Conservation (phyloP, 2,329 filamentous ascomycete genomes). For the Colletotrichum paranaense region DNA sequence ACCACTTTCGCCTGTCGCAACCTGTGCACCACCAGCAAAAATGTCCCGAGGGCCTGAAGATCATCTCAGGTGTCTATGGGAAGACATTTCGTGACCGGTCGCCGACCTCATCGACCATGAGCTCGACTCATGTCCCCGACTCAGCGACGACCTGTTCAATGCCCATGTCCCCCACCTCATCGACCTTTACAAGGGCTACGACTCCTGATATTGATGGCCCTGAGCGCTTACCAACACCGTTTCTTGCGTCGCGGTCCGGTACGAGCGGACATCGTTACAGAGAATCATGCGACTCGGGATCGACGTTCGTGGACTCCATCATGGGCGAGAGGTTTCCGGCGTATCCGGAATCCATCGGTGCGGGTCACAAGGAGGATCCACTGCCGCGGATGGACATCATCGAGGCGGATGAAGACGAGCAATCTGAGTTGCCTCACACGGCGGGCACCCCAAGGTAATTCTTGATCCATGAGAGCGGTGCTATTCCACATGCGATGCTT, state of each 20-base stretch:
- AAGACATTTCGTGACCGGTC: conserved; percentile 41
- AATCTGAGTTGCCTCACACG: conserved; percentile 3
- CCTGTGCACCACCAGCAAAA: conserved; percentile 17
- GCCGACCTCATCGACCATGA: conserved; percentile 50
- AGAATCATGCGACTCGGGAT: conserved; percentile 48
- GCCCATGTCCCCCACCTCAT: conserved; percentile 37
- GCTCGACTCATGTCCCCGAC: conserved; percentile 51
- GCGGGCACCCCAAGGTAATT: conserved; percentile 31
- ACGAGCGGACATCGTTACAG: conserved; percentile 26
- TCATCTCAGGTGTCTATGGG: conserved; percentile 24
- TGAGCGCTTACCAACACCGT: conserved; percentile 28
- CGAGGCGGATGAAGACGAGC: conserved; percentile 17
- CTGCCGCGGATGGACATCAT: conserved; percentile 40
- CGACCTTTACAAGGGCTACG: conserved; percentile 36
- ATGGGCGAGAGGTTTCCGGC: conserved; percentile 29
- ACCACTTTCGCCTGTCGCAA: conserved; percentile 20
- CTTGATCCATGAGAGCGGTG: background rate
- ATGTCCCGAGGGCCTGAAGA: conserved; percentile 34
- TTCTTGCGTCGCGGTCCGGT: conserved; percentile 16
- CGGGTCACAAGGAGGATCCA: conserved; percentile 43
- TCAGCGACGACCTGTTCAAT: conserved; percentile 51
- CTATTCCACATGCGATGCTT: background rate
- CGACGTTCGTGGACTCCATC: conserved; percentile 45
- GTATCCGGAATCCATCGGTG: conserved; percentile 21
- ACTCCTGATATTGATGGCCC: conserved; percentile 34